Evolutionary conservation across 805 yeast genomes (phyloP), one percentile per base, ranked within the genome.

Genomic region (Tetrapisispora iriomotensis): DNA sequence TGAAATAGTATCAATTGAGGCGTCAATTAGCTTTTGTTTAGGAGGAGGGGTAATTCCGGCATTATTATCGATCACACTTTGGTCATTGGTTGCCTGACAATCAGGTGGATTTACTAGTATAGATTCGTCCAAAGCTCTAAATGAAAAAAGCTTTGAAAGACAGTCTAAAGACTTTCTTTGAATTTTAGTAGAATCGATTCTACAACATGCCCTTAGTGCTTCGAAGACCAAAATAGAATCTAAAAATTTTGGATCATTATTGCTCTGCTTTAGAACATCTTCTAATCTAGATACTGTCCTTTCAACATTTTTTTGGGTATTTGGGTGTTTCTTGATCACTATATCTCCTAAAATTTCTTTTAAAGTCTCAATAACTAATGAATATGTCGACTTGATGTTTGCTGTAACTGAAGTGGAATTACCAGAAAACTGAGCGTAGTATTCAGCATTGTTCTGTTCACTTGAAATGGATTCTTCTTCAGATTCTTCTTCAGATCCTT

Each of bases 61-160:
- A 4, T 53, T 44, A 3, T 48, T 29, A 32, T 51, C 48, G 9
- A 44, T 50, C 29, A 42, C 43, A 12, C 39, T 38, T 41, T 56
- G 61, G 30, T 54, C 61, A 36, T 53, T 56, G 6, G 62, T 53
- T 5, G 61, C 57, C 40, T 57, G 50, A 3, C 68, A 52, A 47
- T 63, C 70, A 38, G 65, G 66, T 2, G 66, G 66, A 31, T 73
- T 65, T 15, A 76, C 79, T 18, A 66, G 58, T 19, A 75, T 68
- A 31, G 74, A 70, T 41, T 72, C 83, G 53, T 88, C 81, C 38
- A 80, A 74, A 27, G 86, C 81, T 37, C 57, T 56, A 56, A 84
- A 85, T n/a, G 94, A 82, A 59, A 88, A 84, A 15, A 87, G 69
- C 58, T 88, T 92, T 39, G 94, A 83, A 41, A 92, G 72, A 46